phyloP scores from a whole-genome alignment of 2,329 filamentous ascomycete species.

The Orbilia brochopaga region DNA sequence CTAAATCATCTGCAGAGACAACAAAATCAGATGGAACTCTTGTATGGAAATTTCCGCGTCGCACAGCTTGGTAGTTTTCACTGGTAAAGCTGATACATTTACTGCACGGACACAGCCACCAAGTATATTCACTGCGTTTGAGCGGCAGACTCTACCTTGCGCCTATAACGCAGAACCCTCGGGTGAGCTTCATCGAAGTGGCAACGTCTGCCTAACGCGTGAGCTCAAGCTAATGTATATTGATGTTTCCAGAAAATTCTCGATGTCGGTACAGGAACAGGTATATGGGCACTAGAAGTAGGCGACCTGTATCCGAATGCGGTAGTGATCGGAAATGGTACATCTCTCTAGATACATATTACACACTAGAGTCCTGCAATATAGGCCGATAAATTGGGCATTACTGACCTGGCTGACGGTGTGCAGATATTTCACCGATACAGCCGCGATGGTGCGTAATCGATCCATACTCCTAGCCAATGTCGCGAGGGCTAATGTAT shows the following conservation, averaged over 20 bases:
- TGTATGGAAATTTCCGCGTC: conserved; percentile 22
- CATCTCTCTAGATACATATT: background rate
- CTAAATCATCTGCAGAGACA: conserved; percentile 20
- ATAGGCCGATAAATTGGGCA: too few species aligned
- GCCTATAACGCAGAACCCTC: conserved; percentile 56
- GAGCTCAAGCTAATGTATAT: conserved; percentile 1
- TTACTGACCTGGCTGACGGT: background rate
- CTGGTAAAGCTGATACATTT: background rate
- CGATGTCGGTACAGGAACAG: conserved; percentile 57
- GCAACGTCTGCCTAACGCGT: background rate
- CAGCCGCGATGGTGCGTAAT: conserved; percentile 53
- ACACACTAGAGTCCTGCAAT: too few species aligned
- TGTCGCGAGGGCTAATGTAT: background rate
- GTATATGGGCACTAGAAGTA: conserved; percentile 57
- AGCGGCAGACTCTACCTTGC: conserved; percentile 58
- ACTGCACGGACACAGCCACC: conserved; percentile 50
- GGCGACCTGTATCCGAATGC: conserved; percentile 52
- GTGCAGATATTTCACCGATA: conserved; percentile 53
- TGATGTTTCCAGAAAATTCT: conserved; percentile 55
- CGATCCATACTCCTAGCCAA: conserved; percentile 32
- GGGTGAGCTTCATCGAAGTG: conserved; percentile 9
- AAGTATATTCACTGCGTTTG: conserved; percentile 56
- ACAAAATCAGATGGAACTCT: conserved; percentile 51
- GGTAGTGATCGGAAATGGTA: conserved; percentile 51
- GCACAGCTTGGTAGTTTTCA: background rate